Evolutionary conservation across 306 rosid species (phyloP).

Genomic region (Sphenostylis stenocarpa): DNA sequence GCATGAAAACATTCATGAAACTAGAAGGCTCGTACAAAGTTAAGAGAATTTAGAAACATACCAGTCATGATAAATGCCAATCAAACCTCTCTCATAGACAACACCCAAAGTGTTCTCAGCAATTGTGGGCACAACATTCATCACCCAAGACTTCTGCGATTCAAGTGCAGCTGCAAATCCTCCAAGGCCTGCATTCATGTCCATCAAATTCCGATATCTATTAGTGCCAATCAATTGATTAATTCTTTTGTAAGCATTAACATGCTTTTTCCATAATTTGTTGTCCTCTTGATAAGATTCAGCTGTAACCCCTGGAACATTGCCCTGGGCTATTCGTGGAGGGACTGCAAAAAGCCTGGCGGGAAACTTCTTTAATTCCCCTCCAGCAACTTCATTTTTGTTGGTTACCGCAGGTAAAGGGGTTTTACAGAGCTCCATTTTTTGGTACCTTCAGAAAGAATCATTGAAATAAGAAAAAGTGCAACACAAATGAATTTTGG

Average conservation of each 20-base stretch:
- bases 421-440: constrained; percentile 76
- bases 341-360: constrained; percentile 81
- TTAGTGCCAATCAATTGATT: constrained; percentile 70
- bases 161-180: constrained; percentile 95
- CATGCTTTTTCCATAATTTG: constrained; percentile 80
- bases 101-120: constrained; percentile 84
- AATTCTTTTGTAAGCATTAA: constrained; percentile 64
- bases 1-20: constrained; percentile 17
- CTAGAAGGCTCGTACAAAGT: not conserved
- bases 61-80: constrained; percentile 98
- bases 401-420: constrained; percentile 66
- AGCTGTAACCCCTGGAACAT: constrained; percentile 61
- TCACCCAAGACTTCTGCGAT: constrained; percentile 86
- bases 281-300: constrained; percentile 83
- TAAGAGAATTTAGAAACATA: constrained; percentile 39
- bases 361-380: constrained; percentile 80
- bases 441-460: constrained; percentile 64
- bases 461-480: not conserved
- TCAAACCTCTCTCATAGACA: constrained; percentile 87
- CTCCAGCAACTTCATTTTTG: constrained; percentile 77
- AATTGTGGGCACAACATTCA: constrained; percentile 88
- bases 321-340: constrained; percentile 80
- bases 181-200: constrained; percentile 98
- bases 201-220: constrained; percentile 89
- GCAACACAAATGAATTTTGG: not conserved